Evolutionary conservation across 768 basidiomycete genomes (phyloP), one percentile per base, ranked within the genome.

Genomic region (Termitomyces heimii): DNA sequence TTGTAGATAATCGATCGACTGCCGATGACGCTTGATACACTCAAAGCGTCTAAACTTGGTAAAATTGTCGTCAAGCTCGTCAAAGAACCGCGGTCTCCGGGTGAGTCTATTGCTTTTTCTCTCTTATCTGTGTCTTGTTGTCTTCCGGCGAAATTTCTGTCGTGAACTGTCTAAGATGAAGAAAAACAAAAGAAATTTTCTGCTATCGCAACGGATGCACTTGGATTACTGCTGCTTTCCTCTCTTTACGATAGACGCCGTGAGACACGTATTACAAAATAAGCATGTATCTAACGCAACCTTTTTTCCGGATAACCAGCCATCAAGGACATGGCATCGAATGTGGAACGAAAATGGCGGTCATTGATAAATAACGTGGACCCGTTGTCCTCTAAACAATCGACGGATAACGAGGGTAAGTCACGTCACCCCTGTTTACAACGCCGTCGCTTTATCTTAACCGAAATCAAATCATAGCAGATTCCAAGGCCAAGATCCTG

Each of bases 321-420:
- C 75, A 82, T 91, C 86, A 89, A 92, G 85, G 91, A 93, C 76
- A 90, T 93, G 88, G 91, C 91, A 65, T 83, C 82, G 69, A 92
- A 90, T 76, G 78, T 93, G 76, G 89, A 91, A 73, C 83, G 83
- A 66, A 85, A 84, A 76, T 93, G 91, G 92, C 83, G 88, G 57
- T 75, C 75, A 60, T 73, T 89, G 70, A 75, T 88, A 48, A 60
- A 66, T 56, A 70, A 65, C 52, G 76, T 73, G 68, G 74, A 75
- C 12, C 65, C 69, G 51, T 50, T 49, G 47, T 34, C 65, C 59
- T 61, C 65, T 64, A 82, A 77, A n/a, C n/a, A n/a, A 67, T 72
- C 70, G 56, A 76, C 79, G 67, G 71, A 68, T 55, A 66, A 67
- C 54, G 89, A 91, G 79, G 90, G 91, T 92, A 71, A 73, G 89